Base-by-base conservation (phyloP, 495 filamentous ascomycete genomes). In the Aspergillus panamensis region DNA sequence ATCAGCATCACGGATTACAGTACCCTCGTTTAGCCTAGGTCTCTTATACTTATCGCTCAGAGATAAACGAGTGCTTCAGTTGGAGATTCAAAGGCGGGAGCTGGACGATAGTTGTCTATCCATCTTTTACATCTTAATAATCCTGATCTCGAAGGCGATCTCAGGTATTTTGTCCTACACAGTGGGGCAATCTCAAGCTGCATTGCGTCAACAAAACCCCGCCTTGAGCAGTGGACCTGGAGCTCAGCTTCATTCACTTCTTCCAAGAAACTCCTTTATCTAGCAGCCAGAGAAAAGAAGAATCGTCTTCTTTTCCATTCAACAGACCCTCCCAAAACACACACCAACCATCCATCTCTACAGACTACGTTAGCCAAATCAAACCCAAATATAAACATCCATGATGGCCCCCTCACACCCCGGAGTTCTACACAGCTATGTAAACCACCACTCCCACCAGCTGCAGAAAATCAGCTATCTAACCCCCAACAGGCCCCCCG, bases 391-490 rank as follows among this genome's bases (percentile, higher is more conserved):
- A 13, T 48, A 51, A 60, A 19, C 37, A 62, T n/a, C n/a, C n/a
- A n/a, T n/a, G n/a, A n/a, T 63, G 55, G 25, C 55, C 20, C 40
- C 17, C 12, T 73, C 69, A 6, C 57, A 74, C 51, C 47, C 58
- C 14, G 74, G 74, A 9, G 55, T 71, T n/a, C 66, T 77, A 0
- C 74, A 77, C 51, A 61, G 74, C 66, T 77, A 74, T 66, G 74
- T 77, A 72, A 49, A 62, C 48, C 31, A 39, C 10, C 8, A 12
- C 42, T 44, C 17, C 4, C 31, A 13, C 33, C 16, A 8, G 37
- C 17, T 12, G 14, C 45, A 12, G 30, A 19, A 0, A 29, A 39
- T 4, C 12, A 30, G 35, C 40, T n/a, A 42, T 57, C 33, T 53
- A 63, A 56, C 64, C 51, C 35, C n/a, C 8, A 33, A 47, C 52